Percentiles rank a stretch among this genome's conserved stretches.
phyloP scores from a whole-genome alignment of 1,139 yeast genomes.

The Kurtzmaniella quercitrusa region DNA sequence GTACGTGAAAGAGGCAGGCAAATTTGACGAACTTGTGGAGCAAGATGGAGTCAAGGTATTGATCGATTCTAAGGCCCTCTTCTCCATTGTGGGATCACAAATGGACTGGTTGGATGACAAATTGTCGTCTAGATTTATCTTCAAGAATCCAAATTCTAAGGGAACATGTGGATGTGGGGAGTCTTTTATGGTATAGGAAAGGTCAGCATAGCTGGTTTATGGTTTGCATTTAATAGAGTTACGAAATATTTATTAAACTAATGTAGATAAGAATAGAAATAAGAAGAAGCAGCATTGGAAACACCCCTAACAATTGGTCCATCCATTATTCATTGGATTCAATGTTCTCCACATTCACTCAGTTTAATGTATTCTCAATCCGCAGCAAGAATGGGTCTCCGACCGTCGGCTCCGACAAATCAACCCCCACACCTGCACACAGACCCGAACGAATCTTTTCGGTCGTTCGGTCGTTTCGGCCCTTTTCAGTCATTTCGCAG shows the following conservation, averaged over 20 bases:
- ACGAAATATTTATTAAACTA: neutral
- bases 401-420: too few species aligned
- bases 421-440: too few species aligned
- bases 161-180: slow-evolving; percentile 99
- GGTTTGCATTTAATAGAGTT: neutral
- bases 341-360: too few species aligned
- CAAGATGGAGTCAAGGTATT: slow-evolving; percentile 93
- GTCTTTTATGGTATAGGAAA: slow-evolving; percentile 85
- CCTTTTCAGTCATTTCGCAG: neutral
- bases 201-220: neutral
- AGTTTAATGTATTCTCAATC: too few species aligned
- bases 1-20: slow-evolving; percentile 84
- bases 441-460: too few species aligned
- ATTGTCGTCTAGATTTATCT: slow-evolving; percentile 81
- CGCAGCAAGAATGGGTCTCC: too few species aligned
- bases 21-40: slow-evolving; percentile 87
- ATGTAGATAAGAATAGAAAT: neutral
- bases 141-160: slow-evolving; percentile 91
- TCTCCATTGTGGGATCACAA: slow-evolving; percentile 92
- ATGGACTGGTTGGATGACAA: slow-evolving; percentile 99
- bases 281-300: too few species aligned
- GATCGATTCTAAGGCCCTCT: slow-evolving; percentile 92
- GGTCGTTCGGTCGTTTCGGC: too few species aligned
- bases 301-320: too few species aligned
- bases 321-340: too few species aligned